Evolutionary conservation across 2,329 filamentous ascomycete species (phyloP).

Genomic region (Calonectria multiphialidica): DNA sequence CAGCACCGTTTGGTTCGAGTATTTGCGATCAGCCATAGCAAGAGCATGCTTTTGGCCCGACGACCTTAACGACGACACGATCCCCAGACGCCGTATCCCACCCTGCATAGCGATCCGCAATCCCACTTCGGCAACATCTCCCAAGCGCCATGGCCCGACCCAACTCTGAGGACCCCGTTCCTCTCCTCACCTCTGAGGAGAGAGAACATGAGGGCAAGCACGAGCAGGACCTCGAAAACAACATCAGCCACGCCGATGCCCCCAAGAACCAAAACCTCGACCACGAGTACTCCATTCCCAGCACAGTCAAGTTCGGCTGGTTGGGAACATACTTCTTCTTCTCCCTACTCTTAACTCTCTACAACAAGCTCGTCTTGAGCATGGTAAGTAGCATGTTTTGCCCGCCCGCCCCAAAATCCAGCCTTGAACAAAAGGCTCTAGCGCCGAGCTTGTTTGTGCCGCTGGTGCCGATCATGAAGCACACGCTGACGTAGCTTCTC

Average conservation of each 20-base stretch:
- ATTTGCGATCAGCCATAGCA: background rate
- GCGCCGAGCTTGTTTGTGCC: background rate
- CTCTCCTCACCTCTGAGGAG: conserved; percentile 48
- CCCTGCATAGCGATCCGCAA: background rate
- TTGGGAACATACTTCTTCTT: conserved; percentile 65
- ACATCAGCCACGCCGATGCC: conserved; percentile 43
- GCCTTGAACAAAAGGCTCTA: background rate
- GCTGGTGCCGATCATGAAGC: conserved; percentile 18
- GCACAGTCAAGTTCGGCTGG: conserved; percentile 62
- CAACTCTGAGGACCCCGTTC: conserved; percentile 47
- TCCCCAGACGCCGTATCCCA: background rate
- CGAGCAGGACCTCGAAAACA: conserved; percentile 49
- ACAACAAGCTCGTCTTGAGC: conserved; percentile 70
- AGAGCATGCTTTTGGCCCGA: conserved; percentile 23
- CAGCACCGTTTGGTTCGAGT: background rate
- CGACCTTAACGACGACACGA: conserved; percentile 18
- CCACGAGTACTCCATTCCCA: conserved; percentile 59
- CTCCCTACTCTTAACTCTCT: conserved; percentile 63
- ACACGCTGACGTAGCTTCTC: conserved; percentile 34
- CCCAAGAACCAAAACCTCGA: conserved; percentile 52
- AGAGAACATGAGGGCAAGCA: conserved; percentile 47
- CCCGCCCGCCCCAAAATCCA: background rate
- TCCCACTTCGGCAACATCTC: background rate
- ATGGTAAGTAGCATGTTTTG: conserved; percentile 54
- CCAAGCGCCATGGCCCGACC: conserved; percentile 47